phyloP scores from a whole-genome alignment of 2,329 filamentous ascomycete species.

The Fusarium annulatum region DNA sequence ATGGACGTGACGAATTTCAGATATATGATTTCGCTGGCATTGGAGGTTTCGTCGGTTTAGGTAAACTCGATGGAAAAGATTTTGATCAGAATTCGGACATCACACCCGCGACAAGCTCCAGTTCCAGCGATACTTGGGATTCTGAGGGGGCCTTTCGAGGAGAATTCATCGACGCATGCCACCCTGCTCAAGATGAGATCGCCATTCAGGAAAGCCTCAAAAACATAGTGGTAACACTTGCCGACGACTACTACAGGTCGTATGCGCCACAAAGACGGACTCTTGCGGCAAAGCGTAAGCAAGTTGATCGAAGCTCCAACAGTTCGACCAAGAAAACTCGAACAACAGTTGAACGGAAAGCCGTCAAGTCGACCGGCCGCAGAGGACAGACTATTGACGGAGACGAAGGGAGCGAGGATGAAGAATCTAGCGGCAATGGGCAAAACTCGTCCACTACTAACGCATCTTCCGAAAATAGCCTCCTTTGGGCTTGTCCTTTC shows the following conservation, averaged over 20 bases:
- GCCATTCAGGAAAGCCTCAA: not conserved
- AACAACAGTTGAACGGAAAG: not conserved
- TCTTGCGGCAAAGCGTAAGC: not conserved
- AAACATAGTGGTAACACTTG: not conserved
- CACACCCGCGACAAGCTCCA: not conserved
- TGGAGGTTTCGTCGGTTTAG: not conserved
- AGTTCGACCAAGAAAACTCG: not conserved
- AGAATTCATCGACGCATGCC: not conserved
- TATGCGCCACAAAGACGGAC: not conserved
- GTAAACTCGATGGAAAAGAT: too few relatives aligned
- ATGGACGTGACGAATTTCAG: not conserved
- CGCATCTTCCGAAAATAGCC: rapidly evolving
- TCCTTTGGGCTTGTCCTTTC: slow-evolving; percentile 7
- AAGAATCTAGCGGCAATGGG: not conserved
- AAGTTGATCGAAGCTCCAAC: too few relatives aligned
- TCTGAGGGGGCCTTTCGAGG: not conserved
- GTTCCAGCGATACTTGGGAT: not conserved
- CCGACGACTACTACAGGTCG: not conserved
- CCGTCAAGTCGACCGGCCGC: rapidly evolving
- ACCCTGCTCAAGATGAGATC: rapidly evolving
- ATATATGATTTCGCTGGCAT: not conserved
- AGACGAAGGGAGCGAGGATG: not conserved
- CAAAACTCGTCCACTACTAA: rapidly evolving
- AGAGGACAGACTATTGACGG: not conserved
- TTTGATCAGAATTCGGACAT: not conserved